Evolutionary conservation across 306 rosid species (phyloP), one percentile per base, ranked within the genome.

Genomic region (Inga laurina): DNA sequence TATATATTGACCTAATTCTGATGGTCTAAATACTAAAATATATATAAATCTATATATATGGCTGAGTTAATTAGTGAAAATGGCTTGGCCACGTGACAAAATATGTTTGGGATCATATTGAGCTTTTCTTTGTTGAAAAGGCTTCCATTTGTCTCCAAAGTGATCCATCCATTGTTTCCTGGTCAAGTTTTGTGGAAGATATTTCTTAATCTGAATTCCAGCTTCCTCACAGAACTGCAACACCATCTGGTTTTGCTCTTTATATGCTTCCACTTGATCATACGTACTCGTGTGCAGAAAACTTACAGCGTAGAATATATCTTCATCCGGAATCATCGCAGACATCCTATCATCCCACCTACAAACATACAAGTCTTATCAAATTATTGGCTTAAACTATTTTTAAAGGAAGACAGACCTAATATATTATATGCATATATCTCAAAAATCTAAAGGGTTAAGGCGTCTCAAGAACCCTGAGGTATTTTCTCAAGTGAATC

Each of bases 261-360:
- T 81, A 74, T 78, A 84, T 34, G 81, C 75, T 69, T 86, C 82
- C 77, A 87, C 75, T 1, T 81, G 30, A 10, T 83, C 48, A 66
- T 73, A 67, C 0, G 82, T 79, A 64, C 85, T 84, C 65, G 93
- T 7, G 57, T 27, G 92, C 52, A 96, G 70, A 74, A 96, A 2
- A 24, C 79, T 80, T 67, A 93, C 84, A 0, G 48, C 2, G 51
- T 93, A 96, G 90, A 92, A 96, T 24, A 92, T 66, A 21, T 90
- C 91, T 83, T 88, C 99, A 4, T 89, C 77, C 4, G 97, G 94
- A 69, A 86, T 87, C n/a, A 91, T 88, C 10, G 89, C 94, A 3
- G 96, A 92, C 93, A 87, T 92, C 49, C 79, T 84, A 44, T 82
- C 89, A 72, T 96, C 85, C 99, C 99, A 96, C 82, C 99, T 95